Base-by-base conservation (phyloP, 768 basidiomycete genomes). In the Phylloporus rhodoxanthus region DNA sequence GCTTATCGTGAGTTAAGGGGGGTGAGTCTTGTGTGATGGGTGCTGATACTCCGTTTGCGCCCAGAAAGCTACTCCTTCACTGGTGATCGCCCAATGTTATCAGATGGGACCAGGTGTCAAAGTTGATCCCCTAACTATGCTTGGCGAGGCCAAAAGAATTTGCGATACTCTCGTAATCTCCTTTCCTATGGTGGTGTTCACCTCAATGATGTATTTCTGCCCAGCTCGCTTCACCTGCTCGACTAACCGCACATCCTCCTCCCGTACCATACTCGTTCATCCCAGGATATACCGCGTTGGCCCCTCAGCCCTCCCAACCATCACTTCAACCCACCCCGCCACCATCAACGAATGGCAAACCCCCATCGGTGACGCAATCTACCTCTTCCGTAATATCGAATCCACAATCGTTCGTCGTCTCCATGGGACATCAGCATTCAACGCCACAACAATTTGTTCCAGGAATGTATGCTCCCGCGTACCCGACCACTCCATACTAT, bases 31-130 rank as follows among this genome's bases (percentile, higher is more conserved):
- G 47, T 30, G 32, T 25, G 8, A 9, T 28, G 36, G 48, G 21
- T 43, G 36, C 58, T 63, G 23, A 56, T 38, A 4, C 20, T 8
- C 38, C 10, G 5, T 51, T 39, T 48, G 51, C 30, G 40, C 47
- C n/a, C 59, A 76, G 73, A 77, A 76, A 70, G 73, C 68, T 9
- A 72, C 88, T 0, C 76, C 84, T 36, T 79, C 86, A 7, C 63
- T 85, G 50, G 87, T 90, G 17, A 75, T 90, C 38, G 82, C 87
- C 2, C 88, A 90, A 64, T 87, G 84, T 58, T 91, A 89, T 63
- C 81, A 84, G 55, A 79, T 84, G 75, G 84, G 84, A 5, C 79
- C 83, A 8, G 72, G 72, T 11, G 76, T 72, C 50, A 85, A 85
- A 55, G 76, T 89, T 13, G 87, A 91, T 56, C 87, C 87, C 5